Base-by-base conservation (phyloP, 2,329 filamentous ascomycete genomes). In the Sclerotinia glacialis region DNA sequence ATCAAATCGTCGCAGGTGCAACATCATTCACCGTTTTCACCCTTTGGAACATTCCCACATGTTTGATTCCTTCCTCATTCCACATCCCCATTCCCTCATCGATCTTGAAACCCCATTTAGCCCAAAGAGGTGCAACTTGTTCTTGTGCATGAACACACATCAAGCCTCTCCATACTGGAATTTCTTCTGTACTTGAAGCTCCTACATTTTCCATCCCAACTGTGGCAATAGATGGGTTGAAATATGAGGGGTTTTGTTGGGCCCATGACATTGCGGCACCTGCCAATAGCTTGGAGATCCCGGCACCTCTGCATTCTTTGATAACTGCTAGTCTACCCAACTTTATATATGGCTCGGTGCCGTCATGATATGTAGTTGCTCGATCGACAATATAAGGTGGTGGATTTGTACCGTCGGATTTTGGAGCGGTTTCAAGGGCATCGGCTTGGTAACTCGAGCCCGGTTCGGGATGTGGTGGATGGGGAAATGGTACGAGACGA, bases 61-160 rank as follows among this genome's bases (percentile, higher is more conserved):
- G 93, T 71, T 85, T 82, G 64, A 97, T 94, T 5, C 90, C 91
- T 74, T 96, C 93, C 77, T 97, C 93, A 70, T 83, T 81, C 93
- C 93, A 97, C 37, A 77, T 82, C 0, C 91, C 91, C 85, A 94
- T 86, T 6, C 79, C 81, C 74, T 90, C 83, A 77, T 97, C 93
- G 8, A 85, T 80, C 68, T 81, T 78, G 76, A 97, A 97, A 0
- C 93, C 93, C 78, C 88, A 84, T 73, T 82, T 84, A 73, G 79
- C 79, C 86, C 93, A 98, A 71, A 89, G 80, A 40, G 78, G 78
- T 69, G 86, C 81, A 14, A 90, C 86, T 37, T 81, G 77, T 67
- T 84, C 83, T 80, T 97, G 93, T 5, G 92, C 91, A 80, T 97
- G 94, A 34, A 90, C 84, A 75, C 93, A 87, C 16, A 93, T 82